Evolutionary conservation across 345 rosid genomes (phyloP).

Genomic region (Nephelium lappaceum): DNA sequence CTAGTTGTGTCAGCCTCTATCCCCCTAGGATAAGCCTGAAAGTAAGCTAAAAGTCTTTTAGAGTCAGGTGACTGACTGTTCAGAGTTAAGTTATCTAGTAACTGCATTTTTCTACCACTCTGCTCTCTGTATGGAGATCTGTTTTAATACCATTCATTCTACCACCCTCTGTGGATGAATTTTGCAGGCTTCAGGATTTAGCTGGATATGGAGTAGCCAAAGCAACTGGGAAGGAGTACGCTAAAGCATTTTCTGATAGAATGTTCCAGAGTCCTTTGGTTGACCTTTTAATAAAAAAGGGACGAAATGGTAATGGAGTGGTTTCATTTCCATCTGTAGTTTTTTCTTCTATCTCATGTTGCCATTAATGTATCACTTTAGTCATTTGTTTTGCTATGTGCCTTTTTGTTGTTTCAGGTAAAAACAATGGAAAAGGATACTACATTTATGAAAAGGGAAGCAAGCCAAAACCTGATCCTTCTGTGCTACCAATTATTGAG

Average conservation of each 20-base stretch:
- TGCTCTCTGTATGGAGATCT: background rate
- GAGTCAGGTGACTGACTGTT: background rate
- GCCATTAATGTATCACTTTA: background rate
- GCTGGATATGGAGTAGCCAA: conserved; percentile 84
- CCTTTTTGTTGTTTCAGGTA: conserved; percentile 52
- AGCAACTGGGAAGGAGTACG: conserved; percentile 65
- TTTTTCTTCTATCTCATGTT: conserved; percentile 2
- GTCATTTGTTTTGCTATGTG: conserved; percentile 2
- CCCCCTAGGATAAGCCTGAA: background rate
- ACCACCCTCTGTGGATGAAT: conserved; percentile 13
- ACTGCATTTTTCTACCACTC: background rate
- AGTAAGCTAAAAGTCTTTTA: background rate
- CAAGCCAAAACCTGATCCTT: conserved; percentile 84
- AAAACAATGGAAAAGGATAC: conserved; percentile 85
- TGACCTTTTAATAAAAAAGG: conserved; percentile 70
- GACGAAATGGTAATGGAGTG: conserved; percentile 68
- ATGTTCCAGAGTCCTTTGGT: conserved; percentile 62
- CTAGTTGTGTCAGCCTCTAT: background rate
- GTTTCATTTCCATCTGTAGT: conserved; percentile 5
- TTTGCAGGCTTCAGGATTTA: conserved; percentile 82
- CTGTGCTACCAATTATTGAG: conserved; percentile 69
- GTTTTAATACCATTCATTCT: background rate
- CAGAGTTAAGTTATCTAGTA: background rate
- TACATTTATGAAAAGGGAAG: conserved; percentile 81
- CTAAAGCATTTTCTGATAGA: conserved; percentile 66